phyloP scores from a whole-genome alignment of 2,329 filamentous ascomycete genomes.

The Chaetomiaceae sp. region DNA sequence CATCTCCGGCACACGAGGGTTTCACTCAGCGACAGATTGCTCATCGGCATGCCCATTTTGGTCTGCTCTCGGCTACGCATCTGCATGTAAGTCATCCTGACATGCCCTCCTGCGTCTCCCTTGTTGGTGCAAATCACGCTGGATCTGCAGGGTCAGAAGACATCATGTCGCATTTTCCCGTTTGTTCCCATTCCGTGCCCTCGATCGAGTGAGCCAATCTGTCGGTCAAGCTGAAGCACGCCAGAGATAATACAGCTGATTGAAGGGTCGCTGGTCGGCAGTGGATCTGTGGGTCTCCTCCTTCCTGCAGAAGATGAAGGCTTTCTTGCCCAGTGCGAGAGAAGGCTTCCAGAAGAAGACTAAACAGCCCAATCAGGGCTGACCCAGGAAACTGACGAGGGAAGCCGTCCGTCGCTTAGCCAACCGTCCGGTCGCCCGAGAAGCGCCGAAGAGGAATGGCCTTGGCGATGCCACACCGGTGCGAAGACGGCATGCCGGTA shows the following conservation, averaged over 20 bases:
- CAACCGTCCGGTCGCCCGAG: slow-evolving; percentile 7
- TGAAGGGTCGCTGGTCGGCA: neutral
- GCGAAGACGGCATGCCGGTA: slow-evolving; percentile 3
- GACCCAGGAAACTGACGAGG: neutral
- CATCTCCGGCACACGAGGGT: neutral
- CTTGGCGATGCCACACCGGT: slow-evolving; percentile 1
- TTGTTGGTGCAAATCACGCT: neutral
- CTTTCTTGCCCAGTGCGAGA: slow-evolving; percentile 2
- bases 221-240: neutral
- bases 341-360: slow-evolving; percentile 22
- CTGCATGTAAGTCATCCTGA: neutral
- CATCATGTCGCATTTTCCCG: neutral
- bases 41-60: slow-evolving; percentile 16
- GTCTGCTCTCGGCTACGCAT: slow-evolving; percentile 5
- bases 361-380: slow-evolving; percentile 16
- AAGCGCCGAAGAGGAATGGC: slow-evolving; percentile 10
- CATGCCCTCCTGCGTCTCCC: neutral
- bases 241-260: neutral
- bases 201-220: neutral
- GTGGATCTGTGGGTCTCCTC: neutral
- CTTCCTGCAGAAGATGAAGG: slow-evolving; percentile 5
- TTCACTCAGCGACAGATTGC: slow-evolving; percentile 11
- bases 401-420: slow-evolving; percentile 8
- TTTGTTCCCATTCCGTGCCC: neutral
- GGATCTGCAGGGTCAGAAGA: neutral